A percentile compares a stretch with the other conserved stretches of the same genome.
Conservation (phyloP, 2,329 filamentous ascomycete species). For the Phyllosticta citriasiana region DNA sequence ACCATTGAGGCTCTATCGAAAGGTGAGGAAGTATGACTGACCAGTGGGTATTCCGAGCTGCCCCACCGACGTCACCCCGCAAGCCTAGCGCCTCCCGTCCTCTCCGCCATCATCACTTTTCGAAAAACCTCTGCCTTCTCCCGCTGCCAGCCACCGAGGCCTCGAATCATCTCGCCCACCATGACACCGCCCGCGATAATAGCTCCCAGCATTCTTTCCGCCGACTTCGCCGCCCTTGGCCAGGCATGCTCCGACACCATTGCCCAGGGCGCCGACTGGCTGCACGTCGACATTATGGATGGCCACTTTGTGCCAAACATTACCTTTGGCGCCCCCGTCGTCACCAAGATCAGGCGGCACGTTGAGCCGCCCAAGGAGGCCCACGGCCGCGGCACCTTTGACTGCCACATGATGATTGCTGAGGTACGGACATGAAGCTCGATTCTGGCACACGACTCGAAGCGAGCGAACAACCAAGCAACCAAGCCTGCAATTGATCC, state of each 20-base stretch:
- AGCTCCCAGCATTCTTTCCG: constrained; percentile 93
- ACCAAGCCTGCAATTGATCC: not conserved
- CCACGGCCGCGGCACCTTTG: constrained; percentile 81
- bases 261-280: constrained; percentile 59
- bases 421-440: constrained; percentile 51
- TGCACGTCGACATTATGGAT: constrained; percentile 55
- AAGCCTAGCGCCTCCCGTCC: not conserved
- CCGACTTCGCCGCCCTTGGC: constrained; percentile 85
- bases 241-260: constrained; percentile 82
- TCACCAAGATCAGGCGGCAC: constrained; percentile 82
- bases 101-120: not conserved
- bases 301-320: constrained; percentile 98
- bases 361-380: constrained; percentile 63
- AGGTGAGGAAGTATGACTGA: not conserved
- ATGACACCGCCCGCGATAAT: constrained; percentile 94
- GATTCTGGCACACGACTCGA: constrained; percentile 1
- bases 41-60: not conserved
- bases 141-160: not conserved
- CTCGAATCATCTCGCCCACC: constrained; percentile 17
- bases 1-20: not conserved
- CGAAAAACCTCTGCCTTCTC: not conserved
- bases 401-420: constrained; percentile 99
- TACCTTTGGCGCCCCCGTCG: constrained; percentile 90
- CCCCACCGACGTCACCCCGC: constrained; percentile 8
- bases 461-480: constrained; percentile 11